Evolutionary conservation across 371 early-diverging fungal species (phyloP), one percentile per base, ranked within the genome.

Genomic region (Actinomucor elegans): DNA sequence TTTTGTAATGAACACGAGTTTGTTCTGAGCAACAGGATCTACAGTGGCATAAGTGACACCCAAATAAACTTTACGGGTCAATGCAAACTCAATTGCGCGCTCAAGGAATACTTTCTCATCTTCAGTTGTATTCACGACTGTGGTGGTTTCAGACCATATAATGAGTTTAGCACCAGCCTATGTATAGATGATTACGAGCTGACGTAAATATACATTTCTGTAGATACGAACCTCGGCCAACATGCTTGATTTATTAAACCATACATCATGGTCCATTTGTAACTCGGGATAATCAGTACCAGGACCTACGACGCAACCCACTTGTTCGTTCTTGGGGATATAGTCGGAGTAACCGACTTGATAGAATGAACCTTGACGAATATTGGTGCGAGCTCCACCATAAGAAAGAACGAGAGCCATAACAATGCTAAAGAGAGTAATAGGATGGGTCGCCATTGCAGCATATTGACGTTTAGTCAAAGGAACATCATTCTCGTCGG

Each of bases 71-170:
- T 67, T 46, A 34, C 72, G 64, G 4, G 58, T 63, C 5, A 42
- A 47, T 5, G 81, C 73, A 27, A 75, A 55, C 5, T 63, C 57
- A 18, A 55, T 61, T 12, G 71, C 72, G 4, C 44, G 50, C 5
- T 48, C 26, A 27, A 69, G 49, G 23, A 81, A 64, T 5, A n/a
- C 35, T 1, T 52, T 27, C 46, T 69, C 57, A 18, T 61, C 66
- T 9, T 59, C 50, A 4, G 20, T 7, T 41, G 63, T 48, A 7
- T 64, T 38, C 4, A 66, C 63, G 0, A 27, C 12, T 10, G 61
- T 54, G 1, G 69, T 56, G 9, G 66, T 52, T 40, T 81, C 81
- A 26, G 75, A 74, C 81, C 81, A 81, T 11, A 74, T 36, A 8
- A 81, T 55, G 27, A 81, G 52, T 48, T 77, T 67, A 0, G 79